A percentile compares a stretch with the other conserved stretches of the same genome.
Evolutionary conservation across 1,139 yeast genomes (phyloP).

Genomic region (Kodamaea plutei): DNA sequence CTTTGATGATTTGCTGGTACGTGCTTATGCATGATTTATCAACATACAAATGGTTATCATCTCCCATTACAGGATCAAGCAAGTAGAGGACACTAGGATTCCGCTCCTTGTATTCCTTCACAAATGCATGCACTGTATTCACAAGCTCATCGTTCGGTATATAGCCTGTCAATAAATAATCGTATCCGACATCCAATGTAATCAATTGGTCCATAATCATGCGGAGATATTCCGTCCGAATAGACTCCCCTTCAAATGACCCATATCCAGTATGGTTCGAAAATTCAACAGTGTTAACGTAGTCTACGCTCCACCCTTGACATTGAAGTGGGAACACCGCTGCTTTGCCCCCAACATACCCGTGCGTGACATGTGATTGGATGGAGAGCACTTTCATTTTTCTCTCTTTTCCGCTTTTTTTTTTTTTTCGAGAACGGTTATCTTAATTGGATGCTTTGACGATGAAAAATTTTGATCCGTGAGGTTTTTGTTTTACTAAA

Average conservation of each 20-base stretch:
- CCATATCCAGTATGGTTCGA: conserved; percentile 50
- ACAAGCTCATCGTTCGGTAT: conserved; percentile 33
- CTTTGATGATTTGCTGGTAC: conserved; percentile 53
- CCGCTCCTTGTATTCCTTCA: conserved; percentile 10
- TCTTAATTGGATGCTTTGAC: too few species aligned
- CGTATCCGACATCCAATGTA: conserved; percentile 17
- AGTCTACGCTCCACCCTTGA: conserved; percentile 44
- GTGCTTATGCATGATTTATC: conserved; percentile 62
- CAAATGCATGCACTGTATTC: conserved; percentile 13
- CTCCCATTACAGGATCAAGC: conserved; percentile 94
- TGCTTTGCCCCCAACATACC: conserved; percentile 44
- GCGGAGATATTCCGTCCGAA: conserved; percentile 8
- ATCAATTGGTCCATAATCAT: conserved; percentile 8
- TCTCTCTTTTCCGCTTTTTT: neutral
- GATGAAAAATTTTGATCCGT: too few species aligned
- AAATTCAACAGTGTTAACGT: conserved; percentile 38
- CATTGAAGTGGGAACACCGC: conserved; percentile 41
- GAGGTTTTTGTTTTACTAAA: too few species aligned
- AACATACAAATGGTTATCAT: conserved; percentile 80
- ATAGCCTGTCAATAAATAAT: conserved; percentile 27
- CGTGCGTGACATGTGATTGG: conserved; percentile 45
- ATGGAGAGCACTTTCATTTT: conserved; percentile 27
- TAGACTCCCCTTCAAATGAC: conserved; percentile 26
- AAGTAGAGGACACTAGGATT: conserved; percentile 48
- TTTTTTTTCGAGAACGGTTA: neutral